Base-by-base conservation (phyloP, 495 filamentous ascomycete species). In the Trichocladium antarcticum region DNA sequence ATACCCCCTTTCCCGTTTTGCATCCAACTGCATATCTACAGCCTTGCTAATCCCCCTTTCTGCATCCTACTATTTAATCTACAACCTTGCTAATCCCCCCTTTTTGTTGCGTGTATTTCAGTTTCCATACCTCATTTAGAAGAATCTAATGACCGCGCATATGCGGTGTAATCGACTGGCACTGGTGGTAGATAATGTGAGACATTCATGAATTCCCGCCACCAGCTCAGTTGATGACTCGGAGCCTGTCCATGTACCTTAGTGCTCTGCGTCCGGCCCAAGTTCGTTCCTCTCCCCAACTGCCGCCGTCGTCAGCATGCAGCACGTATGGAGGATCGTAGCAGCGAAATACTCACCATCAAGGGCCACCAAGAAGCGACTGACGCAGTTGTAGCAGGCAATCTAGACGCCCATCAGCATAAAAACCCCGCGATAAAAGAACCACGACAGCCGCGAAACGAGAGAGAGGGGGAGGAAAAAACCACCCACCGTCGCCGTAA, bases 381-480 rank as follows among this genome's bases (percentile, higher is more conserved):
- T 86, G 10, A 95, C 87, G 64, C 84, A 88, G 61, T 93, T 93
- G 61, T 95, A 93, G 24, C 78, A 79, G n/a, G 82, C 85, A 49
- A 76, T 59, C 67, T 72, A 47, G 14, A 2, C 24, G 29, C 6
- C 20, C 41, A 35, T 47, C 21, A 0, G 16, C 19, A 34, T 31
- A 15, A 21, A 24, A 15, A 27, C 20, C 5, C 6, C 34, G 36
- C 0, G 20, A 45, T 20, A 1, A 29, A 19, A 22, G 19, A 8
- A n/a, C n/a, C n/a, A n/a, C n/a, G n/a, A n/a, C n/a, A n/a, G n/a
- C n/a, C n/a, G n/a, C n/a, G n/a, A n/a, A n/a, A n/a, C n/a, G n/a
- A n/a, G n/a, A n/a, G n/a, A 34, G 11, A 37, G 38, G 41, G 20
- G 5, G 12, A 44, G 3, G 29, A 39, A 31, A 42, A 17, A 24